These are phyloP conservation scores for Speleostelium caveatum DNA, from an alignment of 78 protist genomes.

Conservation along the genomic window DNA sequence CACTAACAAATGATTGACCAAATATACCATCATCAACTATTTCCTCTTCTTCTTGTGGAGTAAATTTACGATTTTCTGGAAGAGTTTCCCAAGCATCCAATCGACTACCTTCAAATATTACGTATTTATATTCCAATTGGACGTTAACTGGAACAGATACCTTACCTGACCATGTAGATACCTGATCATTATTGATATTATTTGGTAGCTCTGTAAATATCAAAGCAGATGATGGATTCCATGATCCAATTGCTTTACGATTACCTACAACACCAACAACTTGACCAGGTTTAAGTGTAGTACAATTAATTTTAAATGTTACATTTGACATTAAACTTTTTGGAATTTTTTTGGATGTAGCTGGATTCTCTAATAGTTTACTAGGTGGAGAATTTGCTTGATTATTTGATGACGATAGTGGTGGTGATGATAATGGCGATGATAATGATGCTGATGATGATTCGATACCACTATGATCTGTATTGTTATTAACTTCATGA, in stretches of 20 bases:
- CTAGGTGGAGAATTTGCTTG: background rate
- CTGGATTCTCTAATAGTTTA: background rate
- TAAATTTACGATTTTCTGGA: conserved; percentile 68
- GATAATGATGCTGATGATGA: background rate
- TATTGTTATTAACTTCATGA: background rate
- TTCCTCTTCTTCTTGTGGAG: conserved; percentile 73
- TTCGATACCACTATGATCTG: background rate
- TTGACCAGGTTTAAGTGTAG: conserved; percentile 29
- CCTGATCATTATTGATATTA: background rate
- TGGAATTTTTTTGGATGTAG: conserved; percentile 30
- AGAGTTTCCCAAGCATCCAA: conserved; percentile 69
- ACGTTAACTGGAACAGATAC: conserved; percentile 61
- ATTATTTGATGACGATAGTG: background rate
- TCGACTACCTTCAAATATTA: conserved; percentile 44
- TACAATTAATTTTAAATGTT: conserved; percentile 20
- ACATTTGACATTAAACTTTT: conserved; percentile 52
- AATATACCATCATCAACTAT: conserved; percentile 61
- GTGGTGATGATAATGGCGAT: background rate
- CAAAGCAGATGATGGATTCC: conserved; percentile 56
- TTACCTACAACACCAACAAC: conserved; percentile 63
- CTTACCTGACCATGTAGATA: conserved; percentile 43
- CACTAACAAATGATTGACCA: conserved; percentile 4
- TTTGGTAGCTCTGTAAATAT: background rate
- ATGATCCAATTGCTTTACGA: conserved; percentile 67
- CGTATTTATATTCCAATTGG: conserved; percentile 62